Conservation (phyloP, 139 green algal species). For the Chlorella sp. region DNA sequence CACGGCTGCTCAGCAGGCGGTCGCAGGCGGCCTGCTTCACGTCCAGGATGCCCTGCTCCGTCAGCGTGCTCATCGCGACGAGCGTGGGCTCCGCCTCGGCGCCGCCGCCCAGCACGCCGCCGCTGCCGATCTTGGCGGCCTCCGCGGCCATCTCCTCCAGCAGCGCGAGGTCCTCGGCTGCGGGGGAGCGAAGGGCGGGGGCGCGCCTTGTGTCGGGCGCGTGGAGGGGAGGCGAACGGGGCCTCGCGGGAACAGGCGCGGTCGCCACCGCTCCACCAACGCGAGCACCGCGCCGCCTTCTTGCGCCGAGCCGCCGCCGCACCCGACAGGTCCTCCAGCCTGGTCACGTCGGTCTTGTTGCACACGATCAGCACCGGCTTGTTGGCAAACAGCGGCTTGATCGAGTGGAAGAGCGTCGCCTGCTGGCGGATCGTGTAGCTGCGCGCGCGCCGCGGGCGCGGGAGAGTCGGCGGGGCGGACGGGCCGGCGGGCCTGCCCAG, state of each 20-base stretch:
- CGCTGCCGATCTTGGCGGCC: slow-evolving; percentile 47
- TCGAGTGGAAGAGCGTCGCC: slow-evolving; percentile 94
- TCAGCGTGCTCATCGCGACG: slow-evolving; percentile 91
- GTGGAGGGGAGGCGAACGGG: too few relatives aligned
- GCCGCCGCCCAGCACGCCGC: slow-evolving; percentile 3
- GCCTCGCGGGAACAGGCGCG: too few relatives aligned
- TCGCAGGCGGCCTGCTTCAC: slow-evolving; percentile 95
- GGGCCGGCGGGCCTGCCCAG: too few relatives aligned
- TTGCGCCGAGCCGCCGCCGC: too few relatives aligned
- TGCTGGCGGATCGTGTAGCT: too few relatives aligned
- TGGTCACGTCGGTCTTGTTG: slow-evolving; percentile 88
- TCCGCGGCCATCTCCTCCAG: slow-evolving; percentile 84
- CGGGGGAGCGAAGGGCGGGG: not conserved
- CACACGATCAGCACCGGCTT: slow-evolving; percentile 96
- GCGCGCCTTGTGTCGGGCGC: too few relatives aligned
- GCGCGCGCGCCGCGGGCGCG: too few relatives aligned
- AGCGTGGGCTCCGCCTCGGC: slow-evolving; percentile 6
- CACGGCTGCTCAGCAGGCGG: slow-evolving; percentile 83
- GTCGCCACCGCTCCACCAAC: too few relatives aligned
- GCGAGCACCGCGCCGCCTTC: too few relatives aligned
- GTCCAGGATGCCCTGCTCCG: slow-evolving; percentile 85
- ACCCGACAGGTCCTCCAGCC: slow-evolving; percentile 38
- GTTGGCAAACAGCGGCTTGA: slow-evolving; percentile 98
- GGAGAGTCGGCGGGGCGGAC: not conserved
- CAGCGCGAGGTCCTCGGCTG: slow-evolving; percentile 61